Percentiles rank a stretch among this genome's conserved stretches.
Conservation (phyloP, 2,329 filamentous ascomycete species). For the Akanthomyces lecanii region DNA sequence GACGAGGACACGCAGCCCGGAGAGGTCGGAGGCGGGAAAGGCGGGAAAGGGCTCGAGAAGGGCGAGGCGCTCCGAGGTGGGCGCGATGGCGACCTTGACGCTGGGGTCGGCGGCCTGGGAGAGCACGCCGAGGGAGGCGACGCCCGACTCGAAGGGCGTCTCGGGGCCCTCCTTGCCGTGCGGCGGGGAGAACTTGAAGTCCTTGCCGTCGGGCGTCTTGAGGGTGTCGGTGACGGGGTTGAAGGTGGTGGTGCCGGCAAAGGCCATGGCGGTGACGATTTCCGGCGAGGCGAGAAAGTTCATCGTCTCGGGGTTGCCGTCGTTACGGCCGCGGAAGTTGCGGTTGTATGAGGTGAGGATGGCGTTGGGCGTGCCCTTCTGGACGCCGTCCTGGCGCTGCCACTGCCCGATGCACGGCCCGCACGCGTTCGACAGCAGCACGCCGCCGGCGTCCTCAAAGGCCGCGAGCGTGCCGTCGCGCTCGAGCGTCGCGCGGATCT, state of each 20-base stretch:
- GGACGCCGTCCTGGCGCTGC: constrained; percentile 81
- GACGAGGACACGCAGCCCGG: constrained; percentile 79
- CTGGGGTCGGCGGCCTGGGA: constrained; percentile 67
- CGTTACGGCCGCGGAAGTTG: constrained; percentile 95
- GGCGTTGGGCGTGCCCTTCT: constrained; percentile 83
- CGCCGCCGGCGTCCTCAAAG: constrained; percentile 80
- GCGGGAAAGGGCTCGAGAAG: constrained; percentile 84
- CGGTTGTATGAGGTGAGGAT: constrained; percentile 98
- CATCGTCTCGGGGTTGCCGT: constrained; percentile 95
- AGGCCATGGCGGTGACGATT: constrained; percentile 93
- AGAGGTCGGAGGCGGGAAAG: constrained; percentile 74
- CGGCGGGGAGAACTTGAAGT: constrained; percentile 82
- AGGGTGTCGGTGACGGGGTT: constrained; percentile 90
- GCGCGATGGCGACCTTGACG: constrained; percentile 72
- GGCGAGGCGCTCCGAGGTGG: constrained; percentile 84
- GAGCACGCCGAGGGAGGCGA: constrained; percentile 67
- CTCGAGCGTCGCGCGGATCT: constrained; percentile 90
- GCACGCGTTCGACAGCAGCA: constrained; percentile 90
- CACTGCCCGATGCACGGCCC: constrained; percentile 93
- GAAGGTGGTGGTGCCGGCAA: constrained; percentile 88
- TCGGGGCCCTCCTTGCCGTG: constrained; percentile 62
- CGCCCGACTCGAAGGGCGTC: constrained; percentile 71
- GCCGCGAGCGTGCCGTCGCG: constrained; percentile 82
- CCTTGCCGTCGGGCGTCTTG: constrained; percentile 70
- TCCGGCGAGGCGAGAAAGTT: constrained; percentile 98